phyloP scores from a whole-genome alignment of 495 filamentous ascomycete genomes.

The Pseudoneurospora amorphoporcata region DNA sequence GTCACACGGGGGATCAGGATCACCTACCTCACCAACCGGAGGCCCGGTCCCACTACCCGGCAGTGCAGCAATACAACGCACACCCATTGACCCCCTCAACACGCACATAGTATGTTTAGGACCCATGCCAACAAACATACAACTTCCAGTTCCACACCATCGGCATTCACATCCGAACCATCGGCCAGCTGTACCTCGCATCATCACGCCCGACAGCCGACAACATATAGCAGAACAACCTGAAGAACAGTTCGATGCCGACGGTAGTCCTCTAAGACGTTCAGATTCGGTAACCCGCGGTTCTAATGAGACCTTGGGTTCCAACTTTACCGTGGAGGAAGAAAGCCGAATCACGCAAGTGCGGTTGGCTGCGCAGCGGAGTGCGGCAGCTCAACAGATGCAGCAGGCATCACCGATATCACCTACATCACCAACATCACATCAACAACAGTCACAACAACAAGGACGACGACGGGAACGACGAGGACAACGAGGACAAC shows the following conservation, averaged over 20 bases:
- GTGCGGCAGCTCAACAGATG: background rate
- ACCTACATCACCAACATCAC: background rate
- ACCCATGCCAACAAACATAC: constrained; percentile 39
- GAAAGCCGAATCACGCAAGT: constrained; percentile 17
- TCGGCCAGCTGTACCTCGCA: constrained; percentile 25
- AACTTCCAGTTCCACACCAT: constrained; percentile 27
- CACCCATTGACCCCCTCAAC: constrained; percentile 33
- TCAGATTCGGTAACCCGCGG: constrained; percentile 13
- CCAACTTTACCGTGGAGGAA: constrained; percentile 42
- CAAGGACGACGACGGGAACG: background rate
- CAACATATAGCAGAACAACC: background rate
- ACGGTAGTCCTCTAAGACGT: constrained; percentile 5
- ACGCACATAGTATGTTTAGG: constrained; percentile 42
- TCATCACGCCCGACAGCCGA: constrained; percentile 23
- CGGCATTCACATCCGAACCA: constrained; percentile 13
- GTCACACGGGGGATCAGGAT: constrained; percentile 20
- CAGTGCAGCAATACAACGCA: constrained; percentile 28
- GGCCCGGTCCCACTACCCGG: constrained; percentile 16
- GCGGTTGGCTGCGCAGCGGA: constrained; percentile 6
- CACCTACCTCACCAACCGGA: constrained; percentile 18
- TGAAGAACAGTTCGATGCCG: background rate
- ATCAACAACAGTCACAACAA: background rate
- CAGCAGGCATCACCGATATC: background rate
- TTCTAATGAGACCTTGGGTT: constrained; percentile 38
- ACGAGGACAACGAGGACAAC: background rate